Percentiles rank a stretch among this genome's conserved stretches.
Evolutionary conservation across 345 rosid species (phyloP).

Genomic region (Luvunga scandens): DNA sequence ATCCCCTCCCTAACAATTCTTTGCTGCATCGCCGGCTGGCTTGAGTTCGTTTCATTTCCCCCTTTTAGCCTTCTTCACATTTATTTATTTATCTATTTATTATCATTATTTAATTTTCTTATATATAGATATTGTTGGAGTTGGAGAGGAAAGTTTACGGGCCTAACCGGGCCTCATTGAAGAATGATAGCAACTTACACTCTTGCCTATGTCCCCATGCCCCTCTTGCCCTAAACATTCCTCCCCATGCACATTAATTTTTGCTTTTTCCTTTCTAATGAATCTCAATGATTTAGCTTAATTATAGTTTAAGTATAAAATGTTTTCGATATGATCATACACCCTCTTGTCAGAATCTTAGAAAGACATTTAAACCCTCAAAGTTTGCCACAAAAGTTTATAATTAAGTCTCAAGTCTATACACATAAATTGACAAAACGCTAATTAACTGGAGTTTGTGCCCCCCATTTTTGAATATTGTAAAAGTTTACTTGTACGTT

Average conservation of each 20-base stretch:
- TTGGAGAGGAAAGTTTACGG: conserved; percentile 13
- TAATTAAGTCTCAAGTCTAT: not conserved
- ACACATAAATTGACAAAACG: not conserved
- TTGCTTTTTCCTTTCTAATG: not conserved
- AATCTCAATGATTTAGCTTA: not conserved
- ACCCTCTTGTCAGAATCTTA: not conserved
- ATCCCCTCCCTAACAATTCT: not conserved
- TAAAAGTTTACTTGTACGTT: no score
- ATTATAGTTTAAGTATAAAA: not conserved
- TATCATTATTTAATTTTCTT: not conserved
- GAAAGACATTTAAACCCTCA: not conserved
- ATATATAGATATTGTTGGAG: not conserved
- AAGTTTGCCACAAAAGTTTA: not conserved
- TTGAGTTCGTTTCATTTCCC: not conserved
- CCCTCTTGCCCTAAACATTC: conserved; percentile 6
- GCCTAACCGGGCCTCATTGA: not conserved
- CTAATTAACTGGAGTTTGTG: not conserved
- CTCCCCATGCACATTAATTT: not conserved
- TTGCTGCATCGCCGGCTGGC: not conserved
- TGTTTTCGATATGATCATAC: not conserved
- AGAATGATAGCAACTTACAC: not conserved
- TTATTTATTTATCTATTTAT: not conserved
- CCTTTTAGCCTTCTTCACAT: not conserved
- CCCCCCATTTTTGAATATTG: not conserved
- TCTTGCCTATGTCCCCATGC: not conserved